phyloP scores from a whole-genome alignment of 2,329 filamentous ascomycete species.

The Colletotrichum endophyticum region DNA sequence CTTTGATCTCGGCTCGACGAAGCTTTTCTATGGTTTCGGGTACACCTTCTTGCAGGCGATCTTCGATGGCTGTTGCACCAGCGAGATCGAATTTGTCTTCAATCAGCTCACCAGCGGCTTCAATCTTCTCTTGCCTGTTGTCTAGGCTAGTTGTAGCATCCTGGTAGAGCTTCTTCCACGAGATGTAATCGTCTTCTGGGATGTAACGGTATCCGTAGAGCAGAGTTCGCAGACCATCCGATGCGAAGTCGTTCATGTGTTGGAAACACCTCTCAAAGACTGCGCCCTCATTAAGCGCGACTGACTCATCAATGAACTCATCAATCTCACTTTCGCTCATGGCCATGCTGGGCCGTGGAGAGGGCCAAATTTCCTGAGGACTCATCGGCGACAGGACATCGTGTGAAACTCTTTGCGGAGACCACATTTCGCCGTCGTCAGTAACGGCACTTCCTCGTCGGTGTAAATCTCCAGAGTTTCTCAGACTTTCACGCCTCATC shows the following conservation, averaged over 20 bases:
- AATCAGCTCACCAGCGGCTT: slow-evolving; percentile 80
- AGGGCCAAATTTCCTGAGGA: slow-evolving; percentile 20
- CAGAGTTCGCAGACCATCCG: slow-evolving; percentile 84
- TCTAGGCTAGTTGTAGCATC: slow-evolving; percentile 84
- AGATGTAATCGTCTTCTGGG: slow-evolving; percentile 73
- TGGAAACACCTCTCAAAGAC: slow-evolving; percentile 87
- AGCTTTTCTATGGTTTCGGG: slow-evolving; percentile 93
- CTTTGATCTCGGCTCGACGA: slow-evolving; percentile 85
- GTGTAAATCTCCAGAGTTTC: slow-evolving; percentile 29
- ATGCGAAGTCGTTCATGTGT: slow-evolving; percentile 87
- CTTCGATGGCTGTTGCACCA: slow-evolving; percentile 91
- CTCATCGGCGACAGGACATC: slow-evolving; percentile 28
- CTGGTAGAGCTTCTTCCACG: slow-evolving; percentile 79
- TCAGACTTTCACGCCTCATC: slow-evolving; percentile 22
- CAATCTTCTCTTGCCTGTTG: slow-evolving; percentile 79
- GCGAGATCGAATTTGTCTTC: slow-evolving; percentile 83
- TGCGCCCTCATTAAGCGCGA: slow-evolving; percentile 64
- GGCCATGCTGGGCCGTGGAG: slow-evolving; percentile 33
- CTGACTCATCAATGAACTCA: slow-evolving; percentile 62
- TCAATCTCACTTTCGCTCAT: slow-evolving; percentile 51
- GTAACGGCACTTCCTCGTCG: background rate
- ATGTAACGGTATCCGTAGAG: slow-evolving; percentile 83
- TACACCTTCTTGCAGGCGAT: slow-evolving; percentile 88
- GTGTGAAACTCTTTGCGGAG: slow-evolving; percentile 26
- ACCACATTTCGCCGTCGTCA: slow-evolving; percentile 12